Conservation (phyloP, 2,329 filamentous ascomycete genomes). For the Magnaporthales sp. region DNA sequence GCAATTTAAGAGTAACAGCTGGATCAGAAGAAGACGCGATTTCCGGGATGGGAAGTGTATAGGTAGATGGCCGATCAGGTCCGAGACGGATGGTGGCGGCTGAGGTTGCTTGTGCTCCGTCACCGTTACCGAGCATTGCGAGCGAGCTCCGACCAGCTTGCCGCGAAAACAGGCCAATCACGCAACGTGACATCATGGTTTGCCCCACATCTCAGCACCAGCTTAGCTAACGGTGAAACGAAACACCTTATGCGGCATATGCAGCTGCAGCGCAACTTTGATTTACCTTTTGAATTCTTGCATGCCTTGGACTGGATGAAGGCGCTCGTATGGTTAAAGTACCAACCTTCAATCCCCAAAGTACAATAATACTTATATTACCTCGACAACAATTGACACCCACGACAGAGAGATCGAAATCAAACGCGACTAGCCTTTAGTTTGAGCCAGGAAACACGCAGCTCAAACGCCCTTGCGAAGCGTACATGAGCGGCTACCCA, state of each 20-base stretch:
- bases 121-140: too few relatives aligned
- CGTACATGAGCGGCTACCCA: not conserved
- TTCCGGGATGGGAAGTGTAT: not conserved
- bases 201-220: constrained; percentile 1
- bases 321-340: not conserved
- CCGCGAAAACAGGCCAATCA: constrained; percentile 3
- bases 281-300: not conserved
- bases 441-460: not conserved
- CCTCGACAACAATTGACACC: not conserved
- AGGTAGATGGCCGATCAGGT: constrained; percentile 1
- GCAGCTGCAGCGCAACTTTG: not conserved
- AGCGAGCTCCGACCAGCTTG: constrained; percentile 6
- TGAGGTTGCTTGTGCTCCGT: not conserved
- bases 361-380: not conserved
- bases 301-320: not conserved
- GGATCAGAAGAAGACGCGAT: not conserved
- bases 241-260: not conserved
- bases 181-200: constrained; percentile 4
- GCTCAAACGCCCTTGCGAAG: not conserved
- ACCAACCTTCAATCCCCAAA: not conserved
- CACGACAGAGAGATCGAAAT: not conserved
- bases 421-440: not conserved
- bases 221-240: not conserved
- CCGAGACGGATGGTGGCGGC: not conserved
- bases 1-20: not conserved